Conservation (phyloP, 2,329 filamentous ascomycete genomes). For the Bipolaris bicolor region DNA sequence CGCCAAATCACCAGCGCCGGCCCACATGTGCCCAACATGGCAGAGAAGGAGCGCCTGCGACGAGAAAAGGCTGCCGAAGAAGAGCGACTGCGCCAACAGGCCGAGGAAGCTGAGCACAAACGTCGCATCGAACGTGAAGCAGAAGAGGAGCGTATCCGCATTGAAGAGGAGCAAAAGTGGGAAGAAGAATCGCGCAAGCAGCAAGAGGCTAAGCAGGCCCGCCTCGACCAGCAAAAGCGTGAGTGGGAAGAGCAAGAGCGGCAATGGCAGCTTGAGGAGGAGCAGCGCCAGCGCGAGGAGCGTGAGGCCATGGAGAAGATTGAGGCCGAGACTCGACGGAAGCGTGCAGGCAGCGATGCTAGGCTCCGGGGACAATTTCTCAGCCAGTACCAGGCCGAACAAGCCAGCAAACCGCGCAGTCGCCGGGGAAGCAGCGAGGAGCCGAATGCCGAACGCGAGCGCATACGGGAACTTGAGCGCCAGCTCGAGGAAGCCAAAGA, state of each 20-base stretch:
- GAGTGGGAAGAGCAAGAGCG: constrained; percentile 79
- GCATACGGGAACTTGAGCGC: constrained; percentile 80
- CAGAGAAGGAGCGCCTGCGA: constrained; percentile 78
- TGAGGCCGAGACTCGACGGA: constrained; percentile 68
- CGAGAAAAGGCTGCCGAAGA: constrained; percentile 63
- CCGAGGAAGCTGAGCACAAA: constrained; percentile 60
- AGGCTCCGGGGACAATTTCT: constrained; percentile 82
- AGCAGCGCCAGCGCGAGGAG: constrained; percentile 73
- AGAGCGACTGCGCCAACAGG: constrained; percentile 56
- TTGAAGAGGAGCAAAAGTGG: constrained; percentile 71
- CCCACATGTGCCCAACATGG: constrained; percentile 78
- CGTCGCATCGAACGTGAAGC: constrained; percentile 58
- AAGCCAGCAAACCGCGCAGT: constrained; percentile 51
- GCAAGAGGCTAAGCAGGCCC: constrained; percentile 64
- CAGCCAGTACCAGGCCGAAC: constrained; percentile 82
- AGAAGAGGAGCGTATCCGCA: constrained; percentile 67
- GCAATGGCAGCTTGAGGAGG: constrained; percentile 78
- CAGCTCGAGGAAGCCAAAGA: constrained; percentile 72
- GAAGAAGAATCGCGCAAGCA: constrained; percentile 67
- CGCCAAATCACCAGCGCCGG: constrained; percentile 88
- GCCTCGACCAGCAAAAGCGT: constrained; percentile 71
- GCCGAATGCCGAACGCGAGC: constrained; percentile 64
- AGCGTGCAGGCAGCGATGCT: constrained; percentile 66
- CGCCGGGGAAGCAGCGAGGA: constrained; percentile 51
- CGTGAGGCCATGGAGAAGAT: constrained; percentile 72